Evolutionary conservation across 2,329 filamentous ascomycete genomes (phyloP).

Genomic region (Talaromyces marneffei): DNA sequence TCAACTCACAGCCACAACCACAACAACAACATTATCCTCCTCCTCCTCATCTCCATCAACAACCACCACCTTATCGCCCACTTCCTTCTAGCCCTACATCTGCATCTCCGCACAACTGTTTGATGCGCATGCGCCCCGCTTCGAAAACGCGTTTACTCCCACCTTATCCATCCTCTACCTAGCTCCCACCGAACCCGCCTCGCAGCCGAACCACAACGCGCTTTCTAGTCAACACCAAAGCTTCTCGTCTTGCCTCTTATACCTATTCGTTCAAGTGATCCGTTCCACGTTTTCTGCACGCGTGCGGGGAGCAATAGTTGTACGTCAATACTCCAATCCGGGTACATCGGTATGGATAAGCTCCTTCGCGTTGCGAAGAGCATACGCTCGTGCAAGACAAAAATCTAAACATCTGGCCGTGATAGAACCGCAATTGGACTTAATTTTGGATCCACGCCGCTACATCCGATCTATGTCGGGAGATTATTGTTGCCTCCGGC

Average conservation of each 20-base stretch:
- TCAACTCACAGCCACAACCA: too few relatives aligned
- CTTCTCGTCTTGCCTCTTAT: slow-evolving; percentile 5
- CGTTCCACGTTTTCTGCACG: neutral
- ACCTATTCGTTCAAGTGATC: neutral
- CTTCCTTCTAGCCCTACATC: neutral
- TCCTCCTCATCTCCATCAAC: slow-evolving; percentile 18
- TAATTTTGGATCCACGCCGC: slow-evolving; percentile 3
- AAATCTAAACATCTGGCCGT: neutral
- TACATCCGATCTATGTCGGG: slow-evolving; percentile 12
- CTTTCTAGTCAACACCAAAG: slow-evolving; percentile 11
- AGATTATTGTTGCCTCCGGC: slow-evolving; percentile 1
- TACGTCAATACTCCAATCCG: neutral
- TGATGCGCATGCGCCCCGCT: slow-evolving; percentile 9
- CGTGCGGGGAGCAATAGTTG: neutral
- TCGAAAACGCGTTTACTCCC: slow-evolving; percentile 7
- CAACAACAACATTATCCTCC: slow-evolving; percentile 15
- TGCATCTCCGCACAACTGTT: neutral
- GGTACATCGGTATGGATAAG: neutral
- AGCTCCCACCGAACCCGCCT: neutral
- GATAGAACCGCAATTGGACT: slow-evolving; percentile 7
- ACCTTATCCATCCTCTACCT: neutral
- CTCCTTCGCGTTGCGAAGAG: neutral
- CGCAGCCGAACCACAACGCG: slow-evolving; percentile 6
- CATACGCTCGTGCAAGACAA: neutral
- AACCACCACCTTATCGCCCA: neutral